Evolutionary conservation across 2,329 filamentous ascomycete species (phyloP), one percentile per base, ranked within the genome.

Genomic region (Lachnellula willkommii): DNA sequence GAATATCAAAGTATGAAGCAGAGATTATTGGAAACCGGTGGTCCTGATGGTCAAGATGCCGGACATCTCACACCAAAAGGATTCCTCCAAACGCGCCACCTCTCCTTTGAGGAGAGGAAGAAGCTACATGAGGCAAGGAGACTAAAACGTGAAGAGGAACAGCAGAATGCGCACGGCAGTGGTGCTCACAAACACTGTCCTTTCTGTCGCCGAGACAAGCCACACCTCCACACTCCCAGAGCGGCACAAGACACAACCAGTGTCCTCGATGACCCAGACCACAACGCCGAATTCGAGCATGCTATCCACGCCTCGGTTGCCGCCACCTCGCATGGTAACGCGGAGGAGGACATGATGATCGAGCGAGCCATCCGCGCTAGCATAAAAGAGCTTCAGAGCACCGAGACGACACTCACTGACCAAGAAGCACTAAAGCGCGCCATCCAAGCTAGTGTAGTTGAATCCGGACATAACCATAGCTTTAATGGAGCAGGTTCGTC

Each of bases 341-440:
- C 77, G 0, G 77, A 82, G 20, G 87, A 94, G 69, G 90, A 94
- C 65, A 78, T 78, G 22, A 76, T 81, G 56, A 78, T 95, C 48
- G 89, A 91, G 67, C 77, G 82, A 20, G 89, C 89, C 1, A 87
- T 95, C 50, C 79, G 88, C 14, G 84, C 87, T 5, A 90, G 87
- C 60, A 77, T 94, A 15, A 74, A 73, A 14, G 84, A 88, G 63
- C 69, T 84, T 8, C 73, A 79, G 54, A 64, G 65, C 8, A 64
- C 67, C 7, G 64, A 71, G 17, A 68, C 58, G 1, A 52, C 47
- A 2, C 52, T 68, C 1, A 62, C 42, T 8, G 62, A 69, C 43
- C 71, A 79, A 50, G 72, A 76, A 55, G 72, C 73, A 4, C 67
- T 81, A 5, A 69, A 75, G 22, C 74, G 74, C 35, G 80, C 79